These are phyloP conservation scores for Arthrobotrys entomopaga DNA, from an alignment of 2,329 filamentous ascomycete species.

Conservation along the genomic window DNA sequence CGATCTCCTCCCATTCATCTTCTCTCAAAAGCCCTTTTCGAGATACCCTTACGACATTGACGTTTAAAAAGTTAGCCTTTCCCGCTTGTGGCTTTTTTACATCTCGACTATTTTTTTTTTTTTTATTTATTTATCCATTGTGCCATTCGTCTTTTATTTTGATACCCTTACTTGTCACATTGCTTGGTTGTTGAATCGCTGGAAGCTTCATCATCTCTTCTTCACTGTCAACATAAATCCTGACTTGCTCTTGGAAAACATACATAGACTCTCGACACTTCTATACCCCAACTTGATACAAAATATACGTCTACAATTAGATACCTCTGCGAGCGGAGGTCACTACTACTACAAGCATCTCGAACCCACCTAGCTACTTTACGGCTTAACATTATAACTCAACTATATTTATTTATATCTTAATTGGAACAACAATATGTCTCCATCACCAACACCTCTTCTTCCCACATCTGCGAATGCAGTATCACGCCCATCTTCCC, in stretches of 20 bases:
- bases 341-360: not conserved
- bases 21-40: too few relatives aligned
- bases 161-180: conserved; percentile 35
- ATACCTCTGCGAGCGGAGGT: conserved; percentile 33
- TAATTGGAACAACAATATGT: conserved; percentile 22
- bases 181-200: conserved; percentile 1
- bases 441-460: conserved; percentile 49
- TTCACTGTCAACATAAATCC: not conserved
- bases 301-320: conserved; percentile 9
- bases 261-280: conserved; percentile 2
- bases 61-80: conserved; percentile 46
- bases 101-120: conserved; percentile 1
- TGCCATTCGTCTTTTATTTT: conserved; percentile 4
- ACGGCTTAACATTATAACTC: too few relatives aligned
- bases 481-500: conserved; percentile 32
- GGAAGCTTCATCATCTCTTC: conserved; percentile 6
- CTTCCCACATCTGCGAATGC: conserved; percentile 47
- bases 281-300: conserved; percentile 22
- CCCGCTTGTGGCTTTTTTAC: conserved; percentile 19
- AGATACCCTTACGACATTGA: conserved; percentile 53
- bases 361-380: not conserved
- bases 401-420: not conserved
- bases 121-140: not conserved
- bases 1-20: conserved; percentile 8
- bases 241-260: conserved; percentile 16